A percentile compares a stretch with the other conserved stretches of the same genome.
phyloP scores from a whole-genome alignment of 768 basidiomycete genomes.

The Suillus lakei region DNA sequence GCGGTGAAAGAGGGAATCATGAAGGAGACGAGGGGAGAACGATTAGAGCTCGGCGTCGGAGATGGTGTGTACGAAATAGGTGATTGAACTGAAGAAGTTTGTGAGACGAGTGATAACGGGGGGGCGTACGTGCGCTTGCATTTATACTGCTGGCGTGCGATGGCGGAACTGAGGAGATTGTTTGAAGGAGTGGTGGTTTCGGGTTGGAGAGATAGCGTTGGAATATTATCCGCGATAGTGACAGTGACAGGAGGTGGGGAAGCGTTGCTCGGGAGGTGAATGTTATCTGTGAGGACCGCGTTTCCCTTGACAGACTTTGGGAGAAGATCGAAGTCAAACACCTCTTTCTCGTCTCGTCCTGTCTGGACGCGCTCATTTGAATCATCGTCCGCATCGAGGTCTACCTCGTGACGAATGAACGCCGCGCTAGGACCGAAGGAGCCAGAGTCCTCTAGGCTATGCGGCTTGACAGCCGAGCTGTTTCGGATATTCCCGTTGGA shows the following conservation, averaged over 20 bases:
- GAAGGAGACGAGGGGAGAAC: not conserved
- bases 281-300: not conserved
- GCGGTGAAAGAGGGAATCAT: conserved; percentile 36
- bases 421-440: conserved; percentile 33
- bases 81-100: not conserved
- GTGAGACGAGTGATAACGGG: conserved; percentile 5
- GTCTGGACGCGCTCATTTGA: conserved; percentile 11
- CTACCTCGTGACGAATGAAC: conserved; percentile 28
- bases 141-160: conserved; percentile 35
- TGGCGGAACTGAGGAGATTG: conserved; percentile 8
- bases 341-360: conserved; percentile 17
- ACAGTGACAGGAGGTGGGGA: not conserved
- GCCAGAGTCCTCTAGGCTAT: not conserved
- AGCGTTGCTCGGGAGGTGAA: not conserved
- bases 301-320: conserved; percentile 12
- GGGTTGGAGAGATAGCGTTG: not conserved
- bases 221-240: not conserved
- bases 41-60: conserved; percentile 12
- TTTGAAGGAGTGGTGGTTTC: not conserved
- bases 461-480: not conserved
- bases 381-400: conserved; percentile 11
- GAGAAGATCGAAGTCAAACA: conserved; percentile 35
- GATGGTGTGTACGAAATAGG: not conserved
- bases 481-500: not conserved
- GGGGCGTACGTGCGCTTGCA: conserved; percentile 21